Conservation (phyloP, 805 yeast species). For the Wickerhamomyces alni region DNA sequence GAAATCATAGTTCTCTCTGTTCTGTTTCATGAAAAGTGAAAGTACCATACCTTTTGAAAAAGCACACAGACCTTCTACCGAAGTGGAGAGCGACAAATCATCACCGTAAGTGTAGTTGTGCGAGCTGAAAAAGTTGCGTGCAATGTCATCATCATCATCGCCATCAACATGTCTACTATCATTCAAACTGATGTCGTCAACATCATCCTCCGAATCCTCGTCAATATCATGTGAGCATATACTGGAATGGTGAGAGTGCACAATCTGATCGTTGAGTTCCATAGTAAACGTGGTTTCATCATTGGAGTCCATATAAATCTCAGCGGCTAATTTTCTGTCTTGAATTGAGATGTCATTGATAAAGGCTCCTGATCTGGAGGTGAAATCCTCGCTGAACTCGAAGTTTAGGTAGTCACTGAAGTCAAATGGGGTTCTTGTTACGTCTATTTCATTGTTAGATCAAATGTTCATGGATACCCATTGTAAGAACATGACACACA, state of each 20-base stretch:
- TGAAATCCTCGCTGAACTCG: constrained; percentile 20
- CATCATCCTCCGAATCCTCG: too few species aligned
- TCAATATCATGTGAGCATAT: too few species aligned
- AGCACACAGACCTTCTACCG: neutral
- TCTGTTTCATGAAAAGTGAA: too few species aligned
- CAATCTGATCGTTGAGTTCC: neutral
- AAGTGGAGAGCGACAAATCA: too few species aligned
- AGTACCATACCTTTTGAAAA: neutral
- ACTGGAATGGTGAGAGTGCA: too few species aligned
- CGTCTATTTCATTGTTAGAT: neutral
- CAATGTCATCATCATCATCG: too few species aligned
- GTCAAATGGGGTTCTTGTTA: constrained; percentile 19
- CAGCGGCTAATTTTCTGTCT: neutral
- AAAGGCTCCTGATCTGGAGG: constrained; percentile 8
- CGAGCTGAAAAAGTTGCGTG: too few species aligned
- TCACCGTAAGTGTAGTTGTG: too few species aligned
- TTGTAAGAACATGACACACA: neutral
- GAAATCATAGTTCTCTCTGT: too few species aligned
- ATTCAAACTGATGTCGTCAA: too few species aligned
- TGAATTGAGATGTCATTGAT: neutral
- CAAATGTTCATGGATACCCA: too few species aligned
- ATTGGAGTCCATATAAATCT: neutral
- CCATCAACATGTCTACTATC: too few species aligned
- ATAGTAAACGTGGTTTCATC: neutral
- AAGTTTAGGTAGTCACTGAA: constrained; percentile 18